A percentile compares a stretch with the other conserved stretches of the same genome.
Evolutionary conservation across 345 rosid genomes (phyloP).

Genomic region (Microthlaspi erraticum): DNA sequence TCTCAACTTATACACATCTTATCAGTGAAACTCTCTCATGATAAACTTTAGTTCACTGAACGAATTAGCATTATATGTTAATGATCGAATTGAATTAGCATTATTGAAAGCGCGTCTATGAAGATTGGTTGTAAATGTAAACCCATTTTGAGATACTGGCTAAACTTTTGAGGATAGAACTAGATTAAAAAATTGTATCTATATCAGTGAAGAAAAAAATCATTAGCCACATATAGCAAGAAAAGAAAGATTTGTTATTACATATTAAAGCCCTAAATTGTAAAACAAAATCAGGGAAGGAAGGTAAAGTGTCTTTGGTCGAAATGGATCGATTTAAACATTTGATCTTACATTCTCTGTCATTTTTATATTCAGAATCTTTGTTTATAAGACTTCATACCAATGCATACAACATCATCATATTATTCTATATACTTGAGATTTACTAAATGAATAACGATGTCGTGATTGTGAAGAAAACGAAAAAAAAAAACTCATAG

Average conservation of each 20-base stretch:
- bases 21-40: no score
- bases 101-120: not conserved
- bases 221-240: not conserved
- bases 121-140: not conserved
- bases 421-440: not conserved
- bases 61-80: not conserved
- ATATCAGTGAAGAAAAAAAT: not conserved
- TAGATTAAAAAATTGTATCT: not conserved
- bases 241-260: not conserved
- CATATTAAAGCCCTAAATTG: not conserved
- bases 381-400: constrained; percentile 12
- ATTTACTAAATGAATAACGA: not conserved
- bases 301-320: constrained; percentile 20
- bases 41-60: not conserved
- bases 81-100: not conserved
- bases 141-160: not conserved
- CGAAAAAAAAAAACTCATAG: not conserved
- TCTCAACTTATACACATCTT: no score
- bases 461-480: not conserved
- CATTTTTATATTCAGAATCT: constrained; percentile 1
- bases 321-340: constrained; percentile 28
- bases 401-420: constrained; percentile 6
- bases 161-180: not conserved
- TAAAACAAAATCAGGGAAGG: not conserved
- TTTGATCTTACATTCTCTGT: constrained; percentile 25